Evolutionary conservation across 768 basidiomycete genomes (phyloP).

Genomic region (Boletus sp.): DNA sequence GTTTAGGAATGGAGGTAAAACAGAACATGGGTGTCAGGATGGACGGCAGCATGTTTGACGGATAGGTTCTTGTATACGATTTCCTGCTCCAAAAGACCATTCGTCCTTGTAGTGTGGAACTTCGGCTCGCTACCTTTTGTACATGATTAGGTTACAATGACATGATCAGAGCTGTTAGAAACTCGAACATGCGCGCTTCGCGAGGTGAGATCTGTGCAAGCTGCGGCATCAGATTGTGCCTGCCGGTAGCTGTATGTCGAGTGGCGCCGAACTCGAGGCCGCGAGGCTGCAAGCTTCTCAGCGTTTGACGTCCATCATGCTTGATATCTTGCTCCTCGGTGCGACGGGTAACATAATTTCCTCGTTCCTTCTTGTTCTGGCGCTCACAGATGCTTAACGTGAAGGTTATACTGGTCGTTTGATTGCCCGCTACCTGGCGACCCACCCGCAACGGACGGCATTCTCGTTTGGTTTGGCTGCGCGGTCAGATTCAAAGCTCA

Average conservation of each 20-base stretch:
- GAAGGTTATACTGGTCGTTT: constrained; percentile 69
- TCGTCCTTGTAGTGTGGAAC: neutral
- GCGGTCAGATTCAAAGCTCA: constrained; percentile 63
- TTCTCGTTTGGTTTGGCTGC: constrained; percentile 74
- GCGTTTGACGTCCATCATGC: constrained; percentile 29
- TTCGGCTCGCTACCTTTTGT: neutral
- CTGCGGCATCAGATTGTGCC: neutral
- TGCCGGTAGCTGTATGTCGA: constrained; percentile 7
- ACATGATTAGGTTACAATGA: neutral
- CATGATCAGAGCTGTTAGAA: neutral
- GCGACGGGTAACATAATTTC: constrained; percentile 48
- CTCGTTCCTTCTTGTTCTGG: neutral
- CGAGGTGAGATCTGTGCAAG: constrained; percentile 12
- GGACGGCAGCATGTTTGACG: constrained; percentile 69
- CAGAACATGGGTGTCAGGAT: constrained; percentile 84
- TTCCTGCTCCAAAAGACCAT: neutral
- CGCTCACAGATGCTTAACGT: constrained; percentile 9
- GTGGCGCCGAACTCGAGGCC: constrained; percentile 1
- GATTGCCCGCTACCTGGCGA: constrained; percentile 61
- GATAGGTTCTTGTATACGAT: constrained; percentile 11
- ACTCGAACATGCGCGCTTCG: constrained; percentile 7
- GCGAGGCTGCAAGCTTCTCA: constrained; percentile 6
- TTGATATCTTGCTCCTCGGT: constrained; percentile 68
- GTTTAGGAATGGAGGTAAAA: constrained; percentile 85
- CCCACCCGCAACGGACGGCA: constrained; percentile 53